Base-by-base conservation (phyloP, 805 yeast genomes). In the Saccharomycopsis sp. region DNA sequence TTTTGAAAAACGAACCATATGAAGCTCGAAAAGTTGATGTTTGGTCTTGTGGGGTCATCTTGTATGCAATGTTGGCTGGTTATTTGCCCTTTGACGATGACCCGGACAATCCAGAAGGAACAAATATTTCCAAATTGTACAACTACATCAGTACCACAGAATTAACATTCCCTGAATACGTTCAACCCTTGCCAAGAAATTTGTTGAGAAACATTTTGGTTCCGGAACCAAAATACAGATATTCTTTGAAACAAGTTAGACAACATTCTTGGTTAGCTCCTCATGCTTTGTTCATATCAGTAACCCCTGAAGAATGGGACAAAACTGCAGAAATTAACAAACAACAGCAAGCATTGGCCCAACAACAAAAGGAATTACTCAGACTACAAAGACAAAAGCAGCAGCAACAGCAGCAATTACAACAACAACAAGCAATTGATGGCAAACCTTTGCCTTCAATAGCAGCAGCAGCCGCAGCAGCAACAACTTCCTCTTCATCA, bases 41-140 rank as follows among this genome's bases (percentile, higher is more conserved):
- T 32, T 92, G 98, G 98, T 85, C 96, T 0, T 77, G 95, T 53
- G 98, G 98, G 45, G 88, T 92, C 21, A 92, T 92, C 40, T 63
- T 92, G 32, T 92, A 87, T 56, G 96, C 97, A 8, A 92, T 92
- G 95, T 67, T 92, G 36, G 89, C 97, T 0, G 98, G 98, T 2
- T 92, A 92, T 60, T 68, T 92, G 46, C 98, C 98, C 1, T 92
- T 86, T 67, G 98, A 92, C 56, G 98, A 92, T 60, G 98, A 92
- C 59, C 92, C 95, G 16, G 80, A 82, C 41, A 92, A 92, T 56
- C 97, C 96, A 26, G 96, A 89, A 57, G 95, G 96, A 38, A 83
- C 88, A 42, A 94, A 92, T 60, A 89, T 92, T 55, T 84, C 88
- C 17, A 79, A 81, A 56, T 68, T 92, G 46, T 92, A 92, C 63